Conservation (phyloP, 2,329 filamentous ascomycete genomes). For the Penicillium brevicompactum region DNA sequence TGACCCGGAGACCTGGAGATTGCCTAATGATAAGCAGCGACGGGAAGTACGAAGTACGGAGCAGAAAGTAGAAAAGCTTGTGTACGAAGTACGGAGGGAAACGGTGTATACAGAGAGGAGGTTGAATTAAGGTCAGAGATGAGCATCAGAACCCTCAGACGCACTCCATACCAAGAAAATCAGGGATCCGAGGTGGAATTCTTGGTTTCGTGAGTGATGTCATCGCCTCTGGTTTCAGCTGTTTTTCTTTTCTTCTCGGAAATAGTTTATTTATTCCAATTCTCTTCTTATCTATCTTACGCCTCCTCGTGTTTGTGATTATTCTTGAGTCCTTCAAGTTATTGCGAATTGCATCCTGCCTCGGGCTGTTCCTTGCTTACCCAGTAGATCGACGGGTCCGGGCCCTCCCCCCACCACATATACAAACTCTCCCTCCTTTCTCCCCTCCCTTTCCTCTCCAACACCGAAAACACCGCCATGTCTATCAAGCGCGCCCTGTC, state of each 20-base stretch:
- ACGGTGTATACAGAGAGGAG: neutral
- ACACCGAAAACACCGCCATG: conserved; percentile 35
- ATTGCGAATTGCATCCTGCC: neutral
- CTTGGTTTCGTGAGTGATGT: conserved; percentile 6
- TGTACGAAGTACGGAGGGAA: neutral
- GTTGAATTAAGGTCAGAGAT: neutral
- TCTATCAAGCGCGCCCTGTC: conserved; percentile 51
- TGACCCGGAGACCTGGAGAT: neutral
- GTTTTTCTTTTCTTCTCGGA: neutral
- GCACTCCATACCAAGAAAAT: conserved; percentile 10
- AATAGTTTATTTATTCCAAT: neutral
- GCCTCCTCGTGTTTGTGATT: too few relatives aligned
- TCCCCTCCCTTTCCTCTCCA: conserved; percentile 1
- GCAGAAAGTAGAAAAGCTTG: neutral
- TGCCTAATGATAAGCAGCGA: neutral
- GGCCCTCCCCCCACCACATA: conserved; percentile 11
- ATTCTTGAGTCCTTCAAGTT: too few relatives aligned
- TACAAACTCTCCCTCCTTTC: conserved; percentile 2
- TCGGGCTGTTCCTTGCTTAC: neutral
- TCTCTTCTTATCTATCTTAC: neutral
- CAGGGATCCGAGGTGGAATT: neutral
- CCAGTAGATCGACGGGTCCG: conserved; percentile 11
- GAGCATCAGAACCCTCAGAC: neutral
- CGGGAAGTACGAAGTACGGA: neutral
- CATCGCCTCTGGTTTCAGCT: neutral